These are phyloP conservation scores for Leucosporidium creatinivorum DNA, from an alignment of 768 basidiomycete genomes.

Conservation along the genomic window DNA sequence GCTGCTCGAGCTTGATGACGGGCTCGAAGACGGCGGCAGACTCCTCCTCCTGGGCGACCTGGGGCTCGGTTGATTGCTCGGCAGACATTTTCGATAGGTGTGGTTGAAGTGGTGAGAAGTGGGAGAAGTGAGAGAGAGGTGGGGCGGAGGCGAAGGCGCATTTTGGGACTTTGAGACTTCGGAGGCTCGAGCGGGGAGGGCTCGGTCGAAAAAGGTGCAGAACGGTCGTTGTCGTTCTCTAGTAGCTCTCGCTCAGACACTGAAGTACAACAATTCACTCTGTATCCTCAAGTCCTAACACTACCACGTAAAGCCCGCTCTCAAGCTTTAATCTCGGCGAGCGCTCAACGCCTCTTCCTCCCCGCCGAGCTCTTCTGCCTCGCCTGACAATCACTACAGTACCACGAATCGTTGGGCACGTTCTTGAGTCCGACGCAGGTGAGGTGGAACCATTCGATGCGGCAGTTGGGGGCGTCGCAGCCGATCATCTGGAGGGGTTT, in stretches of 20 bases:
- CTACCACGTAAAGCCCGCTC: too few relatives aligned
- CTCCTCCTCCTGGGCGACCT: constrained; percentile 25
- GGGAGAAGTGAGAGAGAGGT: too few relatives aligned
- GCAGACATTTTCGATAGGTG: constrained; percentile 13
- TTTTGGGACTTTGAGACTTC: too few relatives aligned
- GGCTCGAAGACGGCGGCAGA: constrained; percentile 72
- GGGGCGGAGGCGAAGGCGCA: not conserved
- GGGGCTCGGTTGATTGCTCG: constrained; percentile 20
- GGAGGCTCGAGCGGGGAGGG: too few relatives aligned
- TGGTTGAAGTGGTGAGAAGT: not conserved
- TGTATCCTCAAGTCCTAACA: too few relatives aligned
- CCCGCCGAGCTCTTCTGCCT: constrained; percentile 6
- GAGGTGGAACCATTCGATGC: constrained; percentile 36
- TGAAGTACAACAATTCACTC: too few relatives aligned
- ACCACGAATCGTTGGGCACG: constrained; percentile 29
- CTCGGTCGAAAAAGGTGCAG: too few relatives aligned
- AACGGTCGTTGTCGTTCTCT: too few relatives aligned
- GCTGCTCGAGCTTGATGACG: constrained; percentile 89
- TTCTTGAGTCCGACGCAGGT: constrained; percentile 30
- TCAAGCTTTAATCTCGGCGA: too few relatives aligned
- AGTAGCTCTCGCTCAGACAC: too few relatives aligned
- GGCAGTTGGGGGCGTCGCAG: constrained; percentile 32
- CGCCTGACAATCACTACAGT: constrained; percentile 22
- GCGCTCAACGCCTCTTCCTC: not conserved
- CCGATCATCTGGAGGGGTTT: constrained; percentile 31